Evolutionary conservation across 257 asterid species (phyloP).

Genomic region (Petrea volubilis): DNA sequence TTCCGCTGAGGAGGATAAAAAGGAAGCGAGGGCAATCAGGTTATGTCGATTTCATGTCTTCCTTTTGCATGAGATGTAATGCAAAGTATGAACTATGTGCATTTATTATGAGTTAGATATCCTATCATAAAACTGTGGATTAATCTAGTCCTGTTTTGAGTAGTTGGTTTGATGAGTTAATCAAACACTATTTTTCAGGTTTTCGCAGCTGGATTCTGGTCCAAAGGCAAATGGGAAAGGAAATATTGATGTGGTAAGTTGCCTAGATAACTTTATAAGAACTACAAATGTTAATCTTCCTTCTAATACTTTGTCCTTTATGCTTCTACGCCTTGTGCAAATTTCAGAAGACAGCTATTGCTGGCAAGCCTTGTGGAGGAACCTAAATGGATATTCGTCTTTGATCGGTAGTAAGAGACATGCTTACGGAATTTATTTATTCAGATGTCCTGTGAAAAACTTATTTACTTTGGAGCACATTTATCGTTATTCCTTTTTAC

Average conservation of each 20-base stretch:
- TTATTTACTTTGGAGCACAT: conserved; percentile 10
- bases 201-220: conserved; percentile 37
- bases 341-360: conserved; percentile 34
- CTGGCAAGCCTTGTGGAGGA: conserved; percentile 35
- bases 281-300: background rate
- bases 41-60: conserved; percentile 17
- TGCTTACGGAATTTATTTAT: background rate
- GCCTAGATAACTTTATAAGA: conserved; percentile 1
- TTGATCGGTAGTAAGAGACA: conserved; percentile 29
- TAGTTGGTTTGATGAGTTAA: conserved; percentile 6
- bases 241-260: conserved; percentile 38
- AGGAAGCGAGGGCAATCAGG: conserved; percentile 63
- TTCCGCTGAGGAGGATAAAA: conserved; percentile 59
- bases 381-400: conserved; percentile 22
- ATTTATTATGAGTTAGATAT: background rate
- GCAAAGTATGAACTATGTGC: background rate
- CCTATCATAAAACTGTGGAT: background rate
- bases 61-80: background rate
- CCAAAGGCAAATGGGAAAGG: conserved; percentile 24
- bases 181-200: conserved; percentile 28
- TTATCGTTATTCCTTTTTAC: background rate
- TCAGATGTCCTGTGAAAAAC: background rate
- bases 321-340: background rate
- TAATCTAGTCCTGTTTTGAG: background rate
- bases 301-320: background rate